These are phyloP conservation scores for Phytopythium kandeliae DNA, from an alignment of 352 stramenopile genomes.

Conservation along the genomic window DNA sequence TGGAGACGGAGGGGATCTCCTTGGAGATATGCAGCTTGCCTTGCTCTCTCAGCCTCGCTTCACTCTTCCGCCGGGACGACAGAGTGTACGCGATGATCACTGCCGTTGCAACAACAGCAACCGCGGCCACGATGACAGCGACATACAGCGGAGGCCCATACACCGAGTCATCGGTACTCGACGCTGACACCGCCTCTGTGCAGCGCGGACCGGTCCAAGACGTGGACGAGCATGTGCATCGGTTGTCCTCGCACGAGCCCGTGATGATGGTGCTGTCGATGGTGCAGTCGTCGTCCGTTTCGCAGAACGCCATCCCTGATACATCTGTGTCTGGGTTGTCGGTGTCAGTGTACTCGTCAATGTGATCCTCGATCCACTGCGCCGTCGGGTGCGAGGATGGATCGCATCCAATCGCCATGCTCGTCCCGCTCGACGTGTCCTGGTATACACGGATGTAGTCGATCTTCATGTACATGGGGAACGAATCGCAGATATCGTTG, in stretches of 20 bases:
- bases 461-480: slow-evolving; percentile 74
- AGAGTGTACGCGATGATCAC: too few species aligned
- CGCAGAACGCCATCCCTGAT: slow-evolving; percentile 42
- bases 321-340: slow-evolving; percentile 45
- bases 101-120: too few species aligned
- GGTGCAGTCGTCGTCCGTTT: slow-evolving; percentile 49
- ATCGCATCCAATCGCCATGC: slow-evolving; percentile 57
- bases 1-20: too few species aligned
- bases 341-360: slow-evolving; percentile 53
- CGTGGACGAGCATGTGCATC: slow-evolving; percentile 38
- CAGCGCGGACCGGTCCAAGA: slow-evolving; percentile 55
- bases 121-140: too few species aligned
- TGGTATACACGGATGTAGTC: slow-evolving; percentile 73
- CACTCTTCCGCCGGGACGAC: too few species aligned
- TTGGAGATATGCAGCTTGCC: too few species aligned
- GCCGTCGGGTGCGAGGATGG: slow-evolving; percentile 49
- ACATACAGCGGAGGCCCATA: too few species aligned
- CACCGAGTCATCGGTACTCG: too few species aligned
- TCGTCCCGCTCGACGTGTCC: slow-evolving; percentile 34
- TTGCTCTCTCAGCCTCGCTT: too few species aligned
- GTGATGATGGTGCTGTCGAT: slow-evolving; percentile 31
- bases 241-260: slow-evolving; percentile 43
- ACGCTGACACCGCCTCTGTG: slow-evolving; percentile 27
- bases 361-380: slow-evolving; percentile 57
- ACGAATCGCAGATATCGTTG: slow-evolving; percentile 56